phyloP scores from a whole-genome alignment of 2,329 filamentous ascomycete species.

The Cryphonectria parasitica region DNA sequence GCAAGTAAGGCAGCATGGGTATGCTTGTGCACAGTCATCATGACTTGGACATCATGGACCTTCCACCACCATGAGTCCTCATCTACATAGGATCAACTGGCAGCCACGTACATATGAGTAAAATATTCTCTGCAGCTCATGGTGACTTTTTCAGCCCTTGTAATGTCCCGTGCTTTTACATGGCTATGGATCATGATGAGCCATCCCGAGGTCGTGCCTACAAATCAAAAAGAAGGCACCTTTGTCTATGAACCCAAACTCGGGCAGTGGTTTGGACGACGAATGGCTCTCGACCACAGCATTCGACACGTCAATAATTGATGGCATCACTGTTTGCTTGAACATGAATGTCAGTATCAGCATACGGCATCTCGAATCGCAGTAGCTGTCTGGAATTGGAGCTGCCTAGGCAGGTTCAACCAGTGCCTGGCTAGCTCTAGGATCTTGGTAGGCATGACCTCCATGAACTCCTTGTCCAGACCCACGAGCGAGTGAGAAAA shows the following conservation, averaged over 20 bases:
- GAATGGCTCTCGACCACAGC: not conserved
- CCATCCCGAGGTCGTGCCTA: not conserved
- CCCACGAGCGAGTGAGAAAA: not conserved
- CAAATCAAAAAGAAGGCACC: not conserved
- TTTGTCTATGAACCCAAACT: too few relatives aligned
- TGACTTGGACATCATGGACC: too few relatives aligned
- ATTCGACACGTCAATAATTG: too few relatives aligned
- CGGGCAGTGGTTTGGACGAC: not conserved
- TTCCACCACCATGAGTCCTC: too few relatives aligned
- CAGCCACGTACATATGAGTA: too few relatives aligned
- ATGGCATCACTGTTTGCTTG: not conserved
- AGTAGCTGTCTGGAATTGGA: not conserved
- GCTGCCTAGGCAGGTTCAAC: too few relatives aligned
- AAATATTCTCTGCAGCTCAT: not conserved
- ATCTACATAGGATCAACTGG: too few relatives aligned
- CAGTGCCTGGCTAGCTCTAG: not conserved
- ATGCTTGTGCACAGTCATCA: not conserved
- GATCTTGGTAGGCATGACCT: not conserved
- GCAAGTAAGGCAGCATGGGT: not conserved
- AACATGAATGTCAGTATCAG: not conserved
- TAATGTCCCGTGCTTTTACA: not conserved
- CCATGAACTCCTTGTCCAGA: not conserved
- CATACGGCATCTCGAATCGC: not conserved
- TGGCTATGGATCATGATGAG: not conserved
- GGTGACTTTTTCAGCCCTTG: not conserved